Evolutionary conservation across 441 rosid species (phyloP).

Genomic region (Mallotus japonicus): DNA sequence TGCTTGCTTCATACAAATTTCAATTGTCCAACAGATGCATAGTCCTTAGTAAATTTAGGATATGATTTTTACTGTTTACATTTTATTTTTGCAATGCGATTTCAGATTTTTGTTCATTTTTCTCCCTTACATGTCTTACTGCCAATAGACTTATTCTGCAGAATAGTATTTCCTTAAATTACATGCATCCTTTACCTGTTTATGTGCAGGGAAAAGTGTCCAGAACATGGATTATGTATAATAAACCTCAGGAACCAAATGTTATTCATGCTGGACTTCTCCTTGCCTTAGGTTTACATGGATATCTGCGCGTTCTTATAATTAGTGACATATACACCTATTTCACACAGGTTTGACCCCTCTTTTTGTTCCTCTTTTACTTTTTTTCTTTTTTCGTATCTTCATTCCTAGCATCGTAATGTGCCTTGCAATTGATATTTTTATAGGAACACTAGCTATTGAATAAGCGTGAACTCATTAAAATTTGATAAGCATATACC

Average conservation of each 20-base stretch:
- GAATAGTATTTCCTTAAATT: slow-evolving; percentile 14
- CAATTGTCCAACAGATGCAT: not conserved
- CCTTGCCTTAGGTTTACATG: slow-evolving; percentile 94
- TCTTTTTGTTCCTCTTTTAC: not conserved
- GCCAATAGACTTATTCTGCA: not conserved
- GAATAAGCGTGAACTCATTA: too few species aligned
- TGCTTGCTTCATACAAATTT: not conserved
- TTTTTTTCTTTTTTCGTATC: not conserved
- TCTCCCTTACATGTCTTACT: not conserved
- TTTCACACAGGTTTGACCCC: slow-evolving; percentile 63
- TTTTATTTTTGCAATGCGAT: too few species aligned
- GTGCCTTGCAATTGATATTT: not conserved
- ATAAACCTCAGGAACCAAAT: slow-evolving; percentile 91
- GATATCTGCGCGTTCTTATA: slow-evolving; percentile 73
- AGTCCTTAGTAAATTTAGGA: not conserved
- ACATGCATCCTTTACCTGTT: slow-evolving; percentile 3
- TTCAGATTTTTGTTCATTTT: not conserved
- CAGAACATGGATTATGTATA: slow-evolving; percentile 93
- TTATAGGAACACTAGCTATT: too few species aligned
- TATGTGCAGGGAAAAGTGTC: slow-evolving; percentile 89
- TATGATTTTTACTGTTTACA: not conserved
- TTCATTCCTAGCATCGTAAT: not conserved
- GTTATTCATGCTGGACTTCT: slow-evolving; percentile 93
- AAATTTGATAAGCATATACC: too few species aligned
- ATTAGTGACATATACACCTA: slow-evolving; percentile 87